Evolutionary conservation across 1,139 yeast species (phyloP), one percentile per base, ranked within the genome.

Genomic region (Barnettozyma hawaiiensis): DNA sequence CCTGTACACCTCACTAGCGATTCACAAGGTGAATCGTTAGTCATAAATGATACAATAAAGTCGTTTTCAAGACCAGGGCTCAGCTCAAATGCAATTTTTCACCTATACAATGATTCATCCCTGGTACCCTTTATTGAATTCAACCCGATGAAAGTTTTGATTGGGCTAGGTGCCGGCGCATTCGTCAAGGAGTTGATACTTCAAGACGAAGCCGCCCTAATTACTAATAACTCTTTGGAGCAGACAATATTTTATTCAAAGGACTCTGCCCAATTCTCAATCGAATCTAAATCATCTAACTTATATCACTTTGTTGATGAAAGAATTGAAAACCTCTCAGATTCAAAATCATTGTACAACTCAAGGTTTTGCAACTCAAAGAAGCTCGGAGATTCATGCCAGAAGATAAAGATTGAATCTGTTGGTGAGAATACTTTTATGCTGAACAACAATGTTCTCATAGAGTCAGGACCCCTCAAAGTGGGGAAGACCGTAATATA

Each of bases 171-270:
- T 46, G 81, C 78, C 40, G 70, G 81, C 2, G 70, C 70, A 24
- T 81, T 86, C 59, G 94, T 85, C 3, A 71, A 75, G 19, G 96
- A 87, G 55, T 56, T 87, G 19, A 67, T 76, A 40, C 77, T 85
- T 48, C 73, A 92, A 47, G 70, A 75, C n/a, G 63, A 87, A 20
- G 64, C 68, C 3, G 49, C 70, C 33, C 64, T 85, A 40, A 72
- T 90, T 16, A 81, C 80, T 46, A 81, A 84, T 43, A 52, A 73
- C 5, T 51, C 66, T 0, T 27, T 60, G 0, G 65, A 72, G 33
- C 87, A 81, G 54, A 66, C 70, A 1, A 57, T 67, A 3, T 76
- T 90, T 42, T 69, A 86, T 46, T 66, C 57, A 62, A 67, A 54
- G 49, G 71, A 51, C n/a, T 44, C 57, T 3, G 48, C 49, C 15